These are phyloP conservation scores for Diatrype stigma DNA, from an alignment of 2,329 filamentous ascomycete species.

Conservation along the genomic window DNA sequence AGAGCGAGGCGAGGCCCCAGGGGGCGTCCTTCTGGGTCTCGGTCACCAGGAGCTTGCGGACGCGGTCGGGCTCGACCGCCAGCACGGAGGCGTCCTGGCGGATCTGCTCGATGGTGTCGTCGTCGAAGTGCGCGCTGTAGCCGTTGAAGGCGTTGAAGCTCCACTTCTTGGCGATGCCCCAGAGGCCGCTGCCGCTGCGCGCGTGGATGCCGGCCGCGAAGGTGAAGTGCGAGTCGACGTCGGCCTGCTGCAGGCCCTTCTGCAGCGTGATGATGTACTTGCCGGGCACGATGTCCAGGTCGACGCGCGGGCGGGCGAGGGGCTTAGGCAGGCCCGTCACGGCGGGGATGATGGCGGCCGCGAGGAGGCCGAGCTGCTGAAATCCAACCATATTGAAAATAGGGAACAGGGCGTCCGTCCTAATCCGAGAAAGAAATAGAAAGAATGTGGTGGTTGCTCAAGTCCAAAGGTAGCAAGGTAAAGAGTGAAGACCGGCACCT, in stretches of 20 bases:
- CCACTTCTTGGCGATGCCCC: constrained; percentile 4
- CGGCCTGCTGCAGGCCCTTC: not conserved
- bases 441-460: not conserved
- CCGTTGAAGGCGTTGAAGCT: constrained; percentile 1
- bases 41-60: constrained; percentile 11
- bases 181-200: constrained; percentile 1
- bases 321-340: constrained; percentile 1
- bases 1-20: constrained; percentile 28
- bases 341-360: not conserved
- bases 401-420: not conserved
- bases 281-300: constrained; percentile 2
- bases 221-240: not conserved
- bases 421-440: not conserved
- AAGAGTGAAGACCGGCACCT: not conserved
- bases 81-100: not conserved
- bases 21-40: constrained; percentile 18
- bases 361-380: constrained; percentile 3
- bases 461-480: not conserved
- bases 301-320: not conserved
- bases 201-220: constrained; percentile 4
- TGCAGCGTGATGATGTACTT: constrained; percentile 7
- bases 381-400: constrained; percentile 1
- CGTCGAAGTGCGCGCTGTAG: constrained; percentile 6
- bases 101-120: constrained; percentile 5
- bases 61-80: constrained; percentile 30